Evolutionary conservation across 768 basidiomycete species (phyloP).

Genomic region (Lyophyllum semitale): DNA sequence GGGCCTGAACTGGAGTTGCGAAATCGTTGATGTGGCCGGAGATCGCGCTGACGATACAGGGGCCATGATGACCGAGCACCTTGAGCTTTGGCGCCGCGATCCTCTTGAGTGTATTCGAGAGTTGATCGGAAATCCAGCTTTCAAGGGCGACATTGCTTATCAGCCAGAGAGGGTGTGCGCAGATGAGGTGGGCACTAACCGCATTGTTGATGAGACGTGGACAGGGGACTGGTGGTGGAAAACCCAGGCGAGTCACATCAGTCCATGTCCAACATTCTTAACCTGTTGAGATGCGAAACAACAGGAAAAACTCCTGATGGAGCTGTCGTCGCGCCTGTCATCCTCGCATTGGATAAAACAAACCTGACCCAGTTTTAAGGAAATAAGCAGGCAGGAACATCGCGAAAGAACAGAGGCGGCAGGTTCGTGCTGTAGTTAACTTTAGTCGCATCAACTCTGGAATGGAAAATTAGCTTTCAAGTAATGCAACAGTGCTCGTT

Average conservation of each 20-base stretch:
- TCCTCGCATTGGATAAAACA: conserved; percentile 50
- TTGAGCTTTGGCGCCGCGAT: too few relatives aligned
- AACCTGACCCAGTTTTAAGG: conserved; percentile 36
- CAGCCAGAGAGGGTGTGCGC: too few relatives aligned
- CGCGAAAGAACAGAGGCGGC: conserved; percentile 35
- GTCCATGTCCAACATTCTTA: background rate
- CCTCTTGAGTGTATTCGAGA: too few relatives aligned
- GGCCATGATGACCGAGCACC: too few relatives aligned
- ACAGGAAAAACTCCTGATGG: conserved; percentile 16
- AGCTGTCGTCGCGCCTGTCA: conserved; percentile 40
- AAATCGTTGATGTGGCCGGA: too few relatives aligned
- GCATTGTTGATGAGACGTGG: conserved; percentile 38
- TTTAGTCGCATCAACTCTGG: conserved; percentile 31
- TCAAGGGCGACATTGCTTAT: too few relatives aligned
- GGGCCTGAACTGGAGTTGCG: too few relatives aligned
- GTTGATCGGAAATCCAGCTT: too few relatives aligned
- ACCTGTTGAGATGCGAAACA: background rate
- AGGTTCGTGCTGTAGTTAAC: conserved; percentile 35
- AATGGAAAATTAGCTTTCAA: conserved; percentile 26
- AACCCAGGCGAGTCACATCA: conserved; percentile 38
- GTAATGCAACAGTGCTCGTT: conserved; percentile 19
- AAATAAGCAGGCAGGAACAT: conserved; percentile 46
- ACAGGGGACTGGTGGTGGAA: conserved; percentile 56
- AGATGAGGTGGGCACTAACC: too few relatives aligned
- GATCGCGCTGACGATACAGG: too few relatives aligned